Evolutionary conservation across 371 early-diverging fungal species (phyloP), one percentile per base, ranked within the genome.

Genomic region (Antonospora locustae): DNA sequence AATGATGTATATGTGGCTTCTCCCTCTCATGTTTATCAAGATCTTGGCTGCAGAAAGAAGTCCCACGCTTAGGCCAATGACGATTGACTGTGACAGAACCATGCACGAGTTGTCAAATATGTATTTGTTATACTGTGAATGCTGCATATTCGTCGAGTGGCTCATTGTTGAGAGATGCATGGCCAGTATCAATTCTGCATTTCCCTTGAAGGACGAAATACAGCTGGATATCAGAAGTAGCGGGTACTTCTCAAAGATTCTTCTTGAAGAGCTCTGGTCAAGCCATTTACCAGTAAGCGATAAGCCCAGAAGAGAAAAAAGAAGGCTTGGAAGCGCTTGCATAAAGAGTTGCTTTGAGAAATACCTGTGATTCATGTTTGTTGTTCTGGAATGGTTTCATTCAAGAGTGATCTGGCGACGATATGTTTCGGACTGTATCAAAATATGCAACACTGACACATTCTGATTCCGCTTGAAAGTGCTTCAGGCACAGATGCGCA

Each of bases 131-230:
- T 63, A 68, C 20, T 56, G 39, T 19, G 7, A 44, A 12, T 36
- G 50, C 9, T 12, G 36, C 2, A 38, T 19, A 5, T 12, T n/a
- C 3, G 19, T 12, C 5, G 38, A 43, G 6, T 61, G 45, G 20
- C 53, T 53, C 29, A 61, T 11, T 4, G 61, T 50, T 0, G 67
- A 58, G 16, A 70, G 24, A 40, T 70, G 50, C 54, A 70, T 47
- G 2, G 72, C 68, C 58, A 65, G 70, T 17, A 64, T 59, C 4
- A 72, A 41, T 49, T 75, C 75, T 20, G 66, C 61, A 52, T 72
- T 75, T 25, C 72, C 72, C 51, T 72, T 75, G 51, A 75, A 75
- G 50, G 55, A 58, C 40, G 72, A 44, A 24, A 75, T 67, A 50
- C 72, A 75, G 41, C 49, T 72, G n/a, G 65, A 43, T 37, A 61